Percentiles rank a stretch among this genome's conserved stretches.
phyloP scores from a whole-genome alignment of 169 alveolate genomes.

The Plasmodium knowlesi region DNA sequence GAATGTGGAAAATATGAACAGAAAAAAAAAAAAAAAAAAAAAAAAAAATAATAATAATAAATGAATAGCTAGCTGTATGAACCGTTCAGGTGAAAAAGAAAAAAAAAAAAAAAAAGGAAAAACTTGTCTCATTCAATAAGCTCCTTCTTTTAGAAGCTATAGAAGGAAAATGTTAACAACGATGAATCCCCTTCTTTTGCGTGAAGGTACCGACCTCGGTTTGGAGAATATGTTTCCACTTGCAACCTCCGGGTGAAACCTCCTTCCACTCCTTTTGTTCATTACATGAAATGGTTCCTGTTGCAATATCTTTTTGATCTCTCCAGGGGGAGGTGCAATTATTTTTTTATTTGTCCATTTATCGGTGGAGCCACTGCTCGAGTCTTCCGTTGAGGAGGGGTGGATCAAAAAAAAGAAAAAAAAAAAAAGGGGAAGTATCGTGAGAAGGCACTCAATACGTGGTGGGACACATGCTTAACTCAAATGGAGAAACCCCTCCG shows the following conservation, averaged over 20 bases:
- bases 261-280: constrained; percentile 33
- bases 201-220: neutral
- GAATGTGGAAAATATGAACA: neutral
- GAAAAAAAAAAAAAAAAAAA: neutral
- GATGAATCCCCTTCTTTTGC: neutral
- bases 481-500: neutral
- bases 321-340: neutral
- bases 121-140: neutral
- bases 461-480: neutral
- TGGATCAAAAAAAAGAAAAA: neutral
- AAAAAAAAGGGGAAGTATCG: neutral
- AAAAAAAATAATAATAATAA: no score
- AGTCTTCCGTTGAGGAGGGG: neutral
- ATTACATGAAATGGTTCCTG: neutral
- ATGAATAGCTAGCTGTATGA: no score
- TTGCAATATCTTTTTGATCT: constrained; percentile 27
- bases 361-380: neutral
- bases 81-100: no score
- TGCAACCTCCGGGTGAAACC: neutral
- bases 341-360: constrained; percentile 5
- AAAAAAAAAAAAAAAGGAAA: neutral
- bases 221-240: constrained; percentile 11
- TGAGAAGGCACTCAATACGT: neutral
- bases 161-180: neutral
- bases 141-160: neutral